These are phyloP conservation scores for Blastobotrys serpentis DNA, from an alignment of 1,139 yeast genomes.

Conservation along the genomic window DNA sequence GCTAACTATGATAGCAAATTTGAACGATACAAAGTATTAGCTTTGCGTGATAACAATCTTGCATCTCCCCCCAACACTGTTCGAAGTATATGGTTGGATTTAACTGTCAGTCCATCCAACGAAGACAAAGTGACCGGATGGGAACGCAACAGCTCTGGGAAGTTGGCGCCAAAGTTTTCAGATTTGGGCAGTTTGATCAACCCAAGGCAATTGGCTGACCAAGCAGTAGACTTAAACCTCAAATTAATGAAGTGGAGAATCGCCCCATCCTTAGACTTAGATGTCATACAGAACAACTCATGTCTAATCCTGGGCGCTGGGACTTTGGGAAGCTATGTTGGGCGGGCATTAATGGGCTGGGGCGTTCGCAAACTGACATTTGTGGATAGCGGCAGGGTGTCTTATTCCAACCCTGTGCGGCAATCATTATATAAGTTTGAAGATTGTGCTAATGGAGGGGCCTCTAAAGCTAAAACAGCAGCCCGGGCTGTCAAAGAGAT, in stretches of 20 bases:
- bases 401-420: slow-evolving; percentile 92
- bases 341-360: slow-evolving; percentile 88
- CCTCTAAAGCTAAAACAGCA: slow-evolving; percentile 71
- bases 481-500: slow-evolving; percentile 68
- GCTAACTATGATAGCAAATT: slow-evolving; percentile 42
- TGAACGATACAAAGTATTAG: slow-evolving; percentile 43
- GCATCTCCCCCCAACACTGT: slow-evolving; percentile 16
- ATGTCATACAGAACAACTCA: slow-evolving; percentile 55
- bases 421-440: slow-evolving; percentile 80
- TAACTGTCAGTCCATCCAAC: slow-evolving; percentile 16
- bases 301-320: slow-evolving; percentile 92
- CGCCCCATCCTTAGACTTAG: slow-evolving; percentile 76
- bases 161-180: slow-evolving; percentile 76
- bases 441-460: slow-evolving; percentile 75
- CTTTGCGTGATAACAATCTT: slow-evolving; percentile 29
- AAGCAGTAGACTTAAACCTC: slow-evolving; percentile 86
- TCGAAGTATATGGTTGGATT: slow-evolving; percentile 35
- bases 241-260: slow-evolving; percentile 96
- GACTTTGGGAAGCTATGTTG: slow-evolving; percentile 88
- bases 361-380: slow-evolving; percentile 82
- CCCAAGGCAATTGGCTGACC: slow-evolving; percentile 79
- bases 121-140: slow-evolving; percentile 64
- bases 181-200: slow-evolving; percentile 78
- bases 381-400: slow-evolving; percentile 85
- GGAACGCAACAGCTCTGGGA: slow-evolving; percentile 77